Conservation (phyloP, 306 rosid genomes). For the Abrus precatorius region DNA sequence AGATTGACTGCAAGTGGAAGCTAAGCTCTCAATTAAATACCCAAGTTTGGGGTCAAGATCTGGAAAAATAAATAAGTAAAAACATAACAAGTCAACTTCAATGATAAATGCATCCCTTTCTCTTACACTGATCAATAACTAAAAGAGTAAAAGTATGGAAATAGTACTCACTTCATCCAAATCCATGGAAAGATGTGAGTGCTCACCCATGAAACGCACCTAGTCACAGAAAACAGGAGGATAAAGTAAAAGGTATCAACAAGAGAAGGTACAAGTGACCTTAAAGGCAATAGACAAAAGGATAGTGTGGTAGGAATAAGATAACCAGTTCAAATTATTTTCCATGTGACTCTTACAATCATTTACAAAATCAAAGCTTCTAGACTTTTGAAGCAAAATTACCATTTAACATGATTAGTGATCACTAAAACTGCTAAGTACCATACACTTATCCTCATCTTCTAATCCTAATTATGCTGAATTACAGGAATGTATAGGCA, state of each 20-base stretch:
- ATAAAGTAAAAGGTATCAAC: conserved; percentile 37
- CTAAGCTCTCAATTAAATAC: conserved; percentile 22
- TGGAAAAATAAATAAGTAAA: conserved; percentile 1
- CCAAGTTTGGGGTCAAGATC: conserved; percentile 38
- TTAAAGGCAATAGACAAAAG: conserved; percentile 29
- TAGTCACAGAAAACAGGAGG: conserved; percentile 46
- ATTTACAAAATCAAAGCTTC: conserved; percentile 26
- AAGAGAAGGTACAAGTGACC: conserved; percentile 39
- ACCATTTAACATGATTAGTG: conserved; percentile 26
- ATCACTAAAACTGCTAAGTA: conserved; percentile 31
- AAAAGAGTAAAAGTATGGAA: conserved; percentile 38
- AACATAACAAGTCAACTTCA: conserved; percentile 31
- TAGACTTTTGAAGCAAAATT: conserved; percentile 6
- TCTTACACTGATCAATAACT: conserved; percentile 18
- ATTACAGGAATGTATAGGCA: conserved; percentile 8
- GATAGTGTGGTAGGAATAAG: conserved; percentile 1
- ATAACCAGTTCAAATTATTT: conserved; percentile 29
- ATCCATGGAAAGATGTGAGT: conserved; percentile 89
- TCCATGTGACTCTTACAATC: not conserved
- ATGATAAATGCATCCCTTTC: conserved; percentile 6
- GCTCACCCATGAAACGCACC: conserved; percentile 96
- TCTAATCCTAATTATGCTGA: conserved; percentile 16
- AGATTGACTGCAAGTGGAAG: conserved; percentile 42
- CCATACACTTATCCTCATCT: conserved; percentile 10
- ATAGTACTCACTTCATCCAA: conserved; percentile 77